These are phyloP conservation scores for Cyberlindnera nakhonratchasimensis DNA, from an alignment of 805 yeast species.

Conservation along the genomic window DNA sequence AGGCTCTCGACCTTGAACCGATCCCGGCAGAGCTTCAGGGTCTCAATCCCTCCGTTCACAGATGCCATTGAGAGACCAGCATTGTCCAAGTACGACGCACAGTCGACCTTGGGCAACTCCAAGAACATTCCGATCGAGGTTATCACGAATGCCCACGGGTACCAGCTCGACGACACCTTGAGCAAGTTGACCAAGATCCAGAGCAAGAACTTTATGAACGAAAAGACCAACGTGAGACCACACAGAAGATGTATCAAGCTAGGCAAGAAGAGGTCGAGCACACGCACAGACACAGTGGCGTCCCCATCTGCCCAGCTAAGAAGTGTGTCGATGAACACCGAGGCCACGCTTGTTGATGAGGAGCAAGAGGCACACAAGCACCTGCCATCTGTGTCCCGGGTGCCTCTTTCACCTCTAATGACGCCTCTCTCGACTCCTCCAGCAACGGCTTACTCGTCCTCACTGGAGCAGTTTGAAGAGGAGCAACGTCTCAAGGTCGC, in stretches of 20 bases:
- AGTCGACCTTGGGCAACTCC: constrained; percentile 14
- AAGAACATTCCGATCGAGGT: constrained; percentile 27
- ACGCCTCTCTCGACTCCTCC: not conserved
- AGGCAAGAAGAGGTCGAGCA: constrained; percentile 9
- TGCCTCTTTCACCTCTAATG: not conserved
- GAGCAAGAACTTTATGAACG: constrained; percentile 24
- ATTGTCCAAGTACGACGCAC: constrained; percentile 22
- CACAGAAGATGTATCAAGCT: constrained; percentile 26
- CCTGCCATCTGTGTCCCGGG: too few relatives aligned
- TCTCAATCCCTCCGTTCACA: constrained; percentile 56
- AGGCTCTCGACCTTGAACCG: constrained; percentile 65
- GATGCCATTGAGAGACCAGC: constrained; percentile 55
- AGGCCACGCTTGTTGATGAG: constrained; percentile 21
- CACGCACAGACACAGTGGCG: not conserved
- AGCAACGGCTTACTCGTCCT: not conserved
- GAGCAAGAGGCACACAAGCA: constrained; percentile 1
- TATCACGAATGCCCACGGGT: constrained; percentile 10
- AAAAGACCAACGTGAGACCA: constrained; percentile 19
- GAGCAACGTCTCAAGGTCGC: not conserved
- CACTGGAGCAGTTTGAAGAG: not conserved
- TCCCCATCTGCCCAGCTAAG: constrained; percentile 7
- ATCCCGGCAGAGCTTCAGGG: constrained; percentile 77
- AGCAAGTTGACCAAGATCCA: constrained; percentile 26
- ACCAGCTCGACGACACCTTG: constrained; percentile 20
- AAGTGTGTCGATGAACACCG: constrained; percentile 20